Evolutionary conservation across 345 rosid species (phyloP).

Genomic region (Linum lewisii): DNA sequence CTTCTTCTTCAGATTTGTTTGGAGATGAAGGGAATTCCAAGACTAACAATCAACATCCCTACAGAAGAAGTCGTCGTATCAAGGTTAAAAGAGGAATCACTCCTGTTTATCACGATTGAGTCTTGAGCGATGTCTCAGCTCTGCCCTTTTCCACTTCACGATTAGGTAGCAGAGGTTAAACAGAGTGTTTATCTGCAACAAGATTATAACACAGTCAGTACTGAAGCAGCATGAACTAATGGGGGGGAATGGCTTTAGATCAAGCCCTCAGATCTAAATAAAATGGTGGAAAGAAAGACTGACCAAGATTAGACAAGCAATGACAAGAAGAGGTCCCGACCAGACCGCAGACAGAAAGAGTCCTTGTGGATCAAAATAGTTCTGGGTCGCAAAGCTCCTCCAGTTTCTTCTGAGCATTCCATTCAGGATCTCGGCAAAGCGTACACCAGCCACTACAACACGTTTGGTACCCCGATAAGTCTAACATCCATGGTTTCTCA

Average conservation of each 20-base stretch:
- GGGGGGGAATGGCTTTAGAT: not conserved
- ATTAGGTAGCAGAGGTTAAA: conserved; percentile 68
- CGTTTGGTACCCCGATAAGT: not conserved
- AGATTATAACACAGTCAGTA: not conserved
- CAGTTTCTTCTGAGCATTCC: conserved; percentile 49
- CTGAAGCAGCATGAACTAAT: not conserved
- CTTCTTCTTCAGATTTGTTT: not conserved
- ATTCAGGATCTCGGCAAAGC: conserved; percentile 78
- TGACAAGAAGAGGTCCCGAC: conserved; percentile 89
- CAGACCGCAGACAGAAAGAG: conserved; percentile 71
- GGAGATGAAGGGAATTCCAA: not conserved
- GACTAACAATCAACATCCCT: not conserved
- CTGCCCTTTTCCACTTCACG: conserved; percentile 91
- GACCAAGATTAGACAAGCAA: conserved; percentile 79
- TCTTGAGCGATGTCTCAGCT: conserved; percentile 85
- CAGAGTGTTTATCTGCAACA: conserved; percentile 72
- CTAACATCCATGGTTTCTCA: not conserved
- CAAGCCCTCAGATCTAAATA: not conserved
- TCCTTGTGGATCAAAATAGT: conserved; percentile 85
- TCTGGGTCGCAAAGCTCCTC: conserved; percentile 79
- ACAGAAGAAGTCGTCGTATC: too few species aligned
- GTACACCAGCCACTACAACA: conserved; percentile 75
- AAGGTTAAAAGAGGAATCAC: conserved; percentile 17
- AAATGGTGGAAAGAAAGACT: conserved; percentile 11
- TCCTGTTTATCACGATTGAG: conserved; percentile 63